These are phyloP conservation scores for Trichoderma sp. DNA, from an alignment of 2,329 filamentous ascomycete species.

Conservation along the genomic window DNA sequence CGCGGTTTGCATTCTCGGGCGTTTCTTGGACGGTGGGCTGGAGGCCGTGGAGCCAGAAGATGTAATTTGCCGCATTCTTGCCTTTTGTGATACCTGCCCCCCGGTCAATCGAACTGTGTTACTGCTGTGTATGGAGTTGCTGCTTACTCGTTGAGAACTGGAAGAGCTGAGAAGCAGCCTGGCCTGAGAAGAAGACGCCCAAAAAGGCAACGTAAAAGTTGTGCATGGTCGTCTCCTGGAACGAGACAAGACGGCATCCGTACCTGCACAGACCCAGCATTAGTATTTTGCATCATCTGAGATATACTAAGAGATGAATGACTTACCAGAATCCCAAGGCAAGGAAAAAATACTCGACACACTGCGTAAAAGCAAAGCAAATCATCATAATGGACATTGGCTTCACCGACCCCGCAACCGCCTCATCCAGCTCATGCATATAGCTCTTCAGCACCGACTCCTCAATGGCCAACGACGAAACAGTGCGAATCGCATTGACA, in stretches of 20 bases:
- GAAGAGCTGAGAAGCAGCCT: slow-evolving; percentile 47
- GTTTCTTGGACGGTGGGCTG: slow-evolving; percentile 48
- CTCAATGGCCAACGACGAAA: slow-evolving; percentile 48
- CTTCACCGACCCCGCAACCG: slow-evolving; percentile 37
- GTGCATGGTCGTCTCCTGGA: slow-evolving; percentile 56
- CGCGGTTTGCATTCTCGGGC: slow-evolving; percentile 43
- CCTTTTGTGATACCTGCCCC: slow-evolving; percentile 52
- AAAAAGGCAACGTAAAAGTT: slow-evolving; percentile 55
- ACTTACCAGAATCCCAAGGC: slow-evolving; percentile 46
- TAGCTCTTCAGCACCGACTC: slow-evolving; percentile 40
- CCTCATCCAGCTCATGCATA: slow-evolving; percentile 38
- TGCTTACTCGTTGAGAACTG: slow-evolving; percentile 50
- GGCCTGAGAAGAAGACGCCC: slow-evolving; percentile 51
- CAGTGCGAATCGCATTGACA: slow-evolving; percentile 45
- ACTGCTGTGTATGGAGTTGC: not conserved
- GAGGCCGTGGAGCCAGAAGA: slow-evolving; percentile 51
- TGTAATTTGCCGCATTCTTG: slow-evolving; percentile 52
- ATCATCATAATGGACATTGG: slow-evolving; percentile 42
- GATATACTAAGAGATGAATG: not conserved
- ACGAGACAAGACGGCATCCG: slow-evolving; percentile 43
- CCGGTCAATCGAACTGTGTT: not conserved
- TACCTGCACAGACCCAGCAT: slow-evolving; percentile 33
- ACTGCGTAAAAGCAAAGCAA: slow-evolving; percentile 44
- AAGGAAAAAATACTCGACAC: slow-evolving; percentile 44
- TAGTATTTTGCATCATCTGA: slow-evolving; percentile 13